phyloP scores from a whole-genome alignment of 805 yeast genomes.

The Wickerhamomyces alni region DNA sequence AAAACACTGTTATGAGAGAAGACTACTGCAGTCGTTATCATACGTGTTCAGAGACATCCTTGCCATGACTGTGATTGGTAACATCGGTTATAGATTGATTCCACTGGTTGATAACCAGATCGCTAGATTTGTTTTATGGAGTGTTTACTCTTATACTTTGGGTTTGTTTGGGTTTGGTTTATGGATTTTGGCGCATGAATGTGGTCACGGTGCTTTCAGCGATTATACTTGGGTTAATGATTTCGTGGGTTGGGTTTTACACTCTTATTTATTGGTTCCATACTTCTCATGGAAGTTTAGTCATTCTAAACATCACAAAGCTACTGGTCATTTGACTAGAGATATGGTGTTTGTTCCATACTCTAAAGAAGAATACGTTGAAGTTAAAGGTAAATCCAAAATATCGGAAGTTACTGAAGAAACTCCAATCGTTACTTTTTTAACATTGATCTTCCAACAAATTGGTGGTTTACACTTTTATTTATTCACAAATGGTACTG shows the following conservation, averaged over 20 bases:
- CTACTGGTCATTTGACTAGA: slow-evolving; percentile 53
- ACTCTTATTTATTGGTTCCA: slow-evolving; percentile 52
- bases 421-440: slow-evolving; percentile 43
- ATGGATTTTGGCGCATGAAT: slow-evolving; percentile 61
- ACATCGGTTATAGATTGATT: slow-evolving; percentile 35
- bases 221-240: slow-evolving; percentile 49
- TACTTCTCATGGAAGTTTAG: slow-evolving; percentile 58
- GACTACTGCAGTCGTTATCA: slow-evolving; percentile 39
- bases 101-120: slow-evolving; percentile 31
- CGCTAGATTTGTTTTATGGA: slow-evolving; percentile 37
- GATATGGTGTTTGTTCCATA: slow-evolving; percentile 58
- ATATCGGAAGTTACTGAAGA: slow-evolving; percentile 47
- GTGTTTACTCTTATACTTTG: slow-evolving; percentile 30
- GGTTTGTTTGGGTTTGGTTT: slow-evolving; percentile 52
- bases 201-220: slow-evolving; percentile 60
- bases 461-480: slow-evolving; percentile 49
- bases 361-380: slow-evolving; percentile 40
- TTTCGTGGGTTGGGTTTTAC: slow-evolving; percentile 54
- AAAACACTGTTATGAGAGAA: slow-evolving; percentile 53
- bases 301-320: slow-evolving; percentile 58
- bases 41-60: slow-evolving; percentile 49
- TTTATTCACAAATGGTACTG: slow-evolving; percentile 49
- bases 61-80: slow-evolving; percentile 37
- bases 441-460: slow-evolving; percentile 45
- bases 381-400: slow-evolving; percentile 26